These are phyloP conservation scores for Lunularia cruciata DNA, from an alignment of 225 moss, liverwort and hornwort genomes.

Conservation along the genomic window DNA sequence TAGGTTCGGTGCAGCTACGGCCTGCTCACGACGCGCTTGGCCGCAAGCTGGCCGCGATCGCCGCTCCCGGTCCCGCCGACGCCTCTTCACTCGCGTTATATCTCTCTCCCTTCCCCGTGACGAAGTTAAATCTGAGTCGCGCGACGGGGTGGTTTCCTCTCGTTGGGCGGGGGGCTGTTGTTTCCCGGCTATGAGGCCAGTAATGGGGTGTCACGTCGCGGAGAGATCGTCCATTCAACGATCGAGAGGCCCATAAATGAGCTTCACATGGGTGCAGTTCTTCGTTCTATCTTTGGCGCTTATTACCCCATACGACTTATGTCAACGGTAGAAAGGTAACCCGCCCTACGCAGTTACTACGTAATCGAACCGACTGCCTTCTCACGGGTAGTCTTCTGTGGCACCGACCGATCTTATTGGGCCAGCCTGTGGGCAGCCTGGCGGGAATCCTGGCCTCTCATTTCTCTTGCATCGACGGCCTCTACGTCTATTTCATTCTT, in stretches of 20 bases:
- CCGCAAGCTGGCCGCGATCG: neutral
- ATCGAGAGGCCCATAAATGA: neutral
- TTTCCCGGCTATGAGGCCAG: too few species aligned
- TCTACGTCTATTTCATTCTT: too few species aligned
- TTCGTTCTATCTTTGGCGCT: slow-evolving; percentile 5
- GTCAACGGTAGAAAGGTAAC: neutral
- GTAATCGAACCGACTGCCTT: neutral
- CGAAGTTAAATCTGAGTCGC: neutral
- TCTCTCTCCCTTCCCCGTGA: neutral
- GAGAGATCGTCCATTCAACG: neutral
- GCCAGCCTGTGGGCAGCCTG: slow-evolving; percentile 1
- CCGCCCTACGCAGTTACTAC: neutral
- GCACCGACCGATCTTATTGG: slow-evolving; percentile 1
- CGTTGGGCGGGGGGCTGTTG: too few species aligned
- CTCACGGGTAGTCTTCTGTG: slow-evolving; percentile 5
- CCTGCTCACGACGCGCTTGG: slow-evolving; percentile 18
- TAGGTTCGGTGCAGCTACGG: slow-evolving; percentile 18
- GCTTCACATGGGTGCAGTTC: slow-evolving; percentile 5
- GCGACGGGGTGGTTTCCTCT: too few species aligned
- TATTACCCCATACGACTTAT: neutral
- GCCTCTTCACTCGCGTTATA: slow-evolving; percentile 1
- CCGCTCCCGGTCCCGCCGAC: slow-evolving; percentile 2
- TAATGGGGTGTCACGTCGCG: neutral
- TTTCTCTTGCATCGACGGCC: too few species aligned
- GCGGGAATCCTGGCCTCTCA: neutral